These are phyloP conservation scores for Xerocomus amazonicus DNA, from an alignment of 1,284 basidiomycete genomes.

Conservation along the genomic window DNA sequence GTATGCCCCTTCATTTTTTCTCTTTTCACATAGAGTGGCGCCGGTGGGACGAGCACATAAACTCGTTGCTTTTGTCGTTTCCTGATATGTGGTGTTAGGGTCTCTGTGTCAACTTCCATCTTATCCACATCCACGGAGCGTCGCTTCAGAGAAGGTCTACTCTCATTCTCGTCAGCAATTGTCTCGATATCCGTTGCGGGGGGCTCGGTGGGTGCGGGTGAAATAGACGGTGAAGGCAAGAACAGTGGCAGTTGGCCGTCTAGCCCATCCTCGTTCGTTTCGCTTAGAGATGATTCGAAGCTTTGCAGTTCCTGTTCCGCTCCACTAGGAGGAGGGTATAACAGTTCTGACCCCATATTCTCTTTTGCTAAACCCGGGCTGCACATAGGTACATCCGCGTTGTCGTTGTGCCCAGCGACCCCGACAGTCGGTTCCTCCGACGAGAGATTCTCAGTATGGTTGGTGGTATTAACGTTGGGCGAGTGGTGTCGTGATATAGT, in stretches of 20 bases:
- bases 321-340: slow-evolving; percentile 5
- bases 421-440: slow-evolving; percentile 18
- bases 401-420: not conserved
- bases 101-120: slow-evolving; percentile 7
- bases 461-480: slow-evolving; percentile 7
- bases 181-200: slow-evolving; percentile 24
- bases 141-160: slow-evolving; percentile 20
- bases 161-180: slow-evolving; percentile 6
- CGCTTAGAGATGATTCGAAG: slow-evolving; percentile 11
- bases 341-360: slow-evolving; percentile 7
- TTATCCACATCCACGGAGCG: slow-evolving; percentile 12
- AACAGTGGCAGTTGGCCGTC: slow-evolving; percentile 28
- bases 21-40: slow-evolving; percentile 23
- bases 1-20: slow-evolving; percentile 13
- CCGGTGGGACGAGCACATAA: slow-evolving; percentile 31
- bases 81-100: slow-evolving; percentile 6
- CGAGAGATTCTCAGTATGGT: slow-evolving; percentile 20
- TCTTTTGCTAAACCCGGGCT: slow-evolving; percentile 15
- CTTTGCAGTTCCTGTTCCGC: slow-evolving; percentile 3
- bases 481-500: slow-evolving; percentile 9
- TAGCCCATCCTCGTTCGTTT: slow-evolving; percentile 9
- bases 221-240: slow-evolving; percentile 28
- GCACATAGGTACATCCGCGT: slow-evolving; percentile 23
- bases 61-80: slow-evolving; percentile 27
- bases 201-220: slow-evolving; percentile 20